A percentile compares a stretch with the other conserved stretches of the same genome.
phyloP scores from a whole-genome alignment of 176 grass and related monocot genomes.

The Saccharum spontaneum region DNA sequence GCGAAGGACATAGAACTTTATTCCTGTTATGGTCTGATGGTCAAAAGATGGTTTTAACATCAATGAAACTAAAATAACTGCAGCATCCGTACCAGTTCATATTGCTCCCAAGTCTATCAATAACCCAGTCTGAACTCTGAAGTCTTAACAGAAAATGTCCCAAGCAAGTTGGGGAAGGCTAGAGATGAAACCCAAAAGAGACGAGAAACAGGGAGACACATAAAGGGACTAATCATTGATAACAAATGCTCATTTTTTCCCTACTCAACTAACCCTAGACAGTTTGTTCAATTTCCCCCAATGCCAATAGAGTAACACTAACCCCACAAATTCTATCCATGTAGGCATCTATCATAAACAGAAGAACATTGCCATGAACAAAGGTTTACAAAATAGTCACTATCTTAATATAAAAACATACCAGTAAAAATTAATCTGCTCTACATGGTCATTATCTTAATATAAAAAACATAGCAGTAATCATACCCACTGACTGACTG shows the following conservation, averaged over 20 bases:
- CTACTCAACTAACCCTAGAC: neutral
- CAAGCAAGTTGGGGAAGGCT: too few relatives aligned
- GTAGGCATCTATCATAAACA: neutral
- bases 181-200: too few relatives aligned
- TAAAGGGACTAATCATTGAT: neutral
- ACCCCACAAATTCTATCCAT: neutral
- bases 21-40: neutral
- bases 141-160: neutral
- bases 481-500: neutral
- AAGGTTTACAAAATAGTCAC: neutral
- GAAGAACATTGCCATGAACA: neutral
- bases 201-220: too few relatives aligned
- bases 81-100: neutral
- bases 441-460: neutral
- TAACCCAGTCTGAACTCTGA: neutral
- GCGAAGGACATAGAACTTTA: neutral
- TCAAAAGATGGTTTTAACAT: neutral
- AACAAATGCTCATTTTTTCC: neutral
- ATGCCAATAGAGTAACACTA: neutral
- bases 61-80: neutral
- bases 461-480: neutral
- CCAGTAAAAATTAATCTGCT: neutral
- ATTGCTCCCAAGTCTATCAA: neutral
- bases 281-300: neutral
- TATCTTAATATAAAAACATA: neutral